A percentile compares a stretch with the other conserved stretches of the same genome.
Conservation (phyloP, 331 rosid species). For the Rosa hybrid region DNA sequence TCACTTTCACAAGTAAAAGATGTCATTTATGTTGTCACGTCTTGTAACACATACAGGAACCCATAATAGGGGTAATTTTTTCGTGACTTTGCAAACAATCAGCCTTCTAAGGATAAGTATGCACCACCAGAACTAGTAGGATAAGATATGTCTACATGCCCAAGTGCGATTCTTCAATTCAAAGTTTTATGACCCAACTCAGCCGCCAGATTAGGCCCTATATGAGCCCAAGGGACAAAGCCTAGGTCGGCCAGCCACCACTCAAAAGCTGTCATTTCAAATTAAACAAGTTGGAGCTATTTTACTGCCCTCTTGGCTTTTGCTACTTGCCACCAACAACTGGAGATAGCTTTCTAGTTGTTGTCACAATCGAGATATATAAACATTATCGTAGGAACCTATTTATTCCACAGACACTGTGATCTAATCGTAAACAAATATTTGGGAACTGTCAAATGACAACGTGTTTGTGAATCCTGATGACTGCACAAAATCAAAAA, state of each 20-base stretch:
- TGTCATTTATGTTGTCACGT: too few species aligned
- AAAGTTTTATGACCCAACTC: not conserved
- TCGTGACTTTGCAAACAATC: too few species aligned
- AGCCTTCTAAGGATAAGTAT: not conserved
- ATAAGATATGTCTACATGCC: not conserved
- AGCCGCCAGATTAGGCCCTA: not conserved
- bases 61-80: too few species aligned
- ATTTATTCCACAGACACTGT: not conserved
- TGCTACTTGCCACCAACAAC: not conserved
- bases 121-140: not conserved
- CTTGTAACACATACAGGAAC: too few species aligned
- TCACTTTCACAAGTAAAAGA: too few species aligned
- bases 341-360: not conserved
- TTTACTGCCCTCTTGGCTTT: not conserved
- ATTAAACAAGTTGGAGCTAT: not conserved
- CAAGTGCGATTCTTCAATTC: not conserved
- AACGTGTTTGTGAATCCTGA: not conserved
- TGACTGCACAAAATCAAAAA: not conserved
- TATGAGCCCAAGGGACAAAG: not conserved
- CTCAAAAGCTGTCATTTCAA: not conserved
- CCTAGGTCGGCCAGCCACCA: conserved; percentile 7
- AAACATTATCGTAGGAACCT: not conserved
- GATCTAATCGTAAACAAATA: not conserved
- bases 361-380: not conserved
- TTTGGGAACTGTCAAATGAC: not conserved